Conservation (phyloP, 164 flowering plant species). For the Macadamia integrifolia region DNA sequence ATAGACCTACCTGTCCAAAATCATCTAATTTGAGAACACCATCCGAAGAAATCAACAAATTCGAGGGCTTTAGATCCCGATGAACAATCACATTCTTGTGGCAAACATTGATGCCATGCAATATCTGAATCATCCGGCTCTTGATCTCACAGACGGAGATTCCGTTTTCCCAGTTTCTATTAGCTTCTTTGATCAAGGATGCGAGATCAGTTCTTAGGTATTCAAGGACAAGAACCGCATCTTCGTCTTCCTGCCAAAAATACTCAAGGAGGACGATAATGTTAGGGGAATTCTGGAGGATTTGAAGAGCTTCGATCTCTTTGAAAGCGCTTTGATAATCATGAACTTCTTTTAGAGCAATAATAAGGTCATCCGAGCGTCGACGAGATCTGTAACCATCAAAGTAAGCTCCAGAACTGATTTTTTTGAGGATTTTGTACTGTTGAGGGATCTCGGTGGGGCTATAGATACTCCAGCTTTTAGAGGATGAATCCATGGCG, state of each 20-base stretch:
- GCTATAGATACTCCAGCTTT: slow-evolving; percentile 90
- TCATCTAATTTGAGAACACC: slow-evolving; percentile 87
- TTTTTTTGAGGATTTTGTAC: slow-evolving; percentile 63
- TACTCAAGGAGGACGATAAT: slow-evolving; percentile 68
- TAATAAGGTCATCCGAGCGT: slow-evolving; percentile 49
- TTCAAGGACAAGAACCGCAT: slow-evolving; percentile 84
- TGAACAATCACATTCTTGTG: slow-evolving; percentile 64
- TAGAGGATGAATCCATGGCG: slow-evolving; percentile 18
- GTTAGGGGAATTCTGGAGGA: slow-evolving; percentile 56
- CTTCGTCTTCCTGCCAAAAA: slow-evolving; percentile 88
- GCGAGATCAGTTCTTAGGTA: slow-evolving; percentile 61
- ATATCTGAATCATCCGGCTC: slow-evolving; percentile 83
- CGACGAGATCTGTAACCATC: slow-evolving; percentile 75
- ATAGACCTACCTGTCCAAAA: slow-evolving; percentile 68
- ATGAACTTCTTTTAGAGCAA: slow-evolving; percentile 91
- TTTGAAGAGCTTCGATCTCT: slow-evolving; percentile 82
- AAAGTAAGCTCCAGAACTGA: slow-evolving; percentile 87
- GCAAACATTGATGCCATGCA: slow-evolving; percentile 64
- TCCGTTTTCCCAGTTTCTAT: slow-evolving; percentile 40
- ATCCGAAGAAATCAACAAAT: slow-evolving; percentile 67
- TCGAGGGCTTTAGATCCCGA: slow-evolving; percentile 80
- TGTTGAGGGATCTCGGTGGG: slow-evolving; percentile 59
- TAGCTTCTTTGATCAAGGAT: slow-evolving; percentile 54
- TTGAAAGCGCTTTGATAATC: slow-evolving; percentile 80
- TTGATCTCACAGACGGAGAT: slow-evolving; percentile 58